Evolutionary conservation across 2,329 filamentous ascomycete genomes (phyloP), one percentile per base, ranked within the genome.

Genomic region (Neurospora sp.): DNA sequence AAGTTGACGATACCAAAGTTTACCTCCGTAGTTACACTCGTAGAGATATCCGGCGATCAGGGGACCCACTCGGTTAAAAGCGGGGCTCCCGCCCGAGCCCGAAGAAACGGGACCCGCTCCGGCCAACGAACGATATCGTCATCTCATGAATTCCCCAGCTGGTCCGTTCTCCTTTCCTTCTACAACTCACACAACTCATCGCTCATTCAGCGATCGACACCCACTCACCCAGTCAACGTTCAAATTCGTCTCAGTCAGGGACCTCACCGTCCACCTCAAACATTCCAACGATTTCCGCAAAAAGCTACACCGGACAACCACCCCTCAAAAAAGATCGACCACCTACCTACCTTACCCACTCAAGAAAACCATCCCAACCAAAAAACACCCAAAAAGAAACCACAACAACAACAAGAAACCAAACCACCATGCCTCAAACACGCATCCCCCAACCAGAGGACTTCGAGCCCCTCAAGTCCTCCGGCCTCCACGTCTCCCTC

Each of bases 391-490:
- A 66, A 17, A 66, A 17, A 5, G n/a, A 15, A 28, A 38, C n/a
- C 15, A 38, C 19, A 19, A 19, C 28, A 7, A 67, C 38, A 40
- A 13, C 17, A 17, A n/a, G 11, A 2, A 23, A 7, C 6, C 38
- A 52, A 33, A n/a, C 9, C 62, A 71, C 43, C 19, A 85, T 82
- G 80, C 79, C 84, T 38, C 82, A 84, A 6, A 79, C 78, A 2
- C 82, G 84, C 52, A 82, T 87, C 72, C 86, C 86, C 7, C 83
- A 82, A 28, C 77, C 79, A 9, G 79, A 80, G 17, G 86, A 88
- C 77, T 87, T 88, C 73, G 72, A 79, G 43, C 74, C 81, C 38
- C 80, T 86, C 33, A 33, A 33, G 33, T 33, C 33, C 33, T 33
- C 33, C 33, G 33, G 33, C 66, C 79, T 86, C 68, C 80, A 80